These are phyloP conservation scores for Endotrypanum monterogeii DNA, from an alignment of 208 protist genomes.

Conservation along the genomic window DNA sequence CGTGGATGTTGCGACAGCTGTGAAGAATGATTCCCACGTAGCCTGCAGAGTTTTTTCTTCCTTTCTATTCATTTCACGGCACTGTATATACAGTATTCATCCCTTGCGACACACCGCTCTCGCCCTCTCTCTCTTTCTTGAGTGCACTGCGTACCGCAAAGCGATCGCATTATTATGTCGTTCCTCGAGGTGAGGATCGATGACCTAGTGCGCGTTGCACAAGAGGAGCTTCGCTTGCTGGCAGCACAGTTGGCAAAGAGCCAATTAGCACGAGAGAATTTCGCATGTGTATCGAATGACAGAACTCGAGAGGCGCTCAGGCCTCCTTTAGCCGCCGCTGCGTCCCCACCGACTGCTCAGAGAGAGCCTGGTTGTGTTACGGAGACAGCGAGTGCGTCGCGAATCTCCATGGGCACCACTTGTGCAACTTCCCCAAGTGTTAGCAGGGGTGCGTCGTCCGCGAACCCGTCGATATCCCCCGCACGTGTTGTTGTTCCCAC, in stretches of 20 bases:
- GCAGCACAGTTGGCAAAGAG: constrained; percentile 39
- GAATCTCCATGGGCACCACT: neutral
- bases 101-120: neutral
- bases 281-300: neutral
- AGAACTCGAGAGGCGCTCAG: neutral
- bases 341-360: neutral
- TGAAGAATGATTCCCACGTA: neutral
- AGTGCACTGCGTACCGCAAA: too few species aligned
- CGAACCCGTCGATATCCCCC: constrained; percentile 5
- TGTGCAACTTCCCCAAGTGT: neutral
- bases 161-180: constrained; percentile 1
- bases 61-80: neutral
- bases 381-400: neutral
- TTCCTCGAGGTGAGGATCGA: constrained; percentile 4
- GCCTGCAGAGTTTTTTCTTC: too few species aligned
- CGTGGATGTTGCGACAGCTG: neutral
- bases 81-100: neutral
- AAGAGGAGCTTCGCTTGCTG: constrained; percentile 34
- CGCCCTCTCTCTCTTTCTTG: too few species aligned
- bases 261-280: constrained; percentile 11
- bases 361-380: neutral
- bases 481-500: neutral
- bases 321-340: neutral
- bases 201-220: constrained; percentile 19
- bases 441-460: neutral